phyloP scores from a whole-genome alignment of 2,329 filamentous ascomycete genomes.

The Xylaria hypoxylon region DNA sequence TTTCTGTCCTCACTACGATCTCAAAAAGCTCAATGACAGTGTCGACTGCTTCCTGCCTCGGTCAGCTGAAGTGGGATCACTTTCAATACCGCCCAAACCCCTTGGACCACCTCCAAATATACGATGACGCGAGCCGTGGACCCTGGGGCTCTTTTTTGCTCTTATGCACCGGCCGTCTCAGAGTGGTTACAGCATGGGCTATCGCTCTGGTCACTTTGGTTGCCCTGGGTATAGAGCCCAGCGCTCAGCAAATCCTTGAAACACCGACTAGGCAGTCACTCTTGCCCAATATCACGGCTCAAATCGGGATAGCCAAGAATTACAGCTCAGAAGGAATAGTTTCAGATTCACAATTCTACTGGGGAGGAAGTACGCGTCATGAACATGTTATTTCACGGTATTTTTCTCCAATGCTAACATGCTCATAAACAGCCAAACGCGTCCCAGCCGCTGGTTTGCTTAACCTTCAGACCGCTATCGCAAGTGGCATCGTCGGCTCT shows the following conservation, averaged over 20 bases:
- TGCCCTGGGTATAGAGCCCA: conserved; percentile 36
- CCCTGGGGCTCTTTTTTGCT: conserved; percentile 43
- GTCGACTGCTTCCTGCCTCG: conserved; percentile 48
- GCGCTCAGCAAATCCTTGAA: conserved; percentile 36
- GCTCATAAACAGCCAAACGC: too few species aligned
- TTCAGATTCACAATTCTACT: neutral
- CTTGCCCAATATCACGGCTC: conserved; percentile 8
- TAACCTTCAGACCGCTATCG: conserved; percentile 29
- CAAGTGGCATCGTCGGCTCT: conserved; percentile 27
- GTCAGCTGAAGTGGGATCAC: conserved; percentile 54
- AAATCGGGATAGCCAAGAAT: conserved; percentile 8
- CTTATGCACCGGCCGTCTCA: neutral
- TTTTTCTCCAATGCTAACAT: too few species aligned
- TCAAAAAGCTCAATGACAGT: conserved; percentile 49
- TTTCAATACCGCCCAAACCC: conserved; percentile 39
- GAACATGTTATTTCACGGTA: too few species aligned
- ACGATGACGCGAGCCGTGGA: conserved; percentile 49
- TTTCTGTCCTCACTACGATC: conserved; percentile 52
- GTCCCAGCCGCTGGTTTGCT: too few species aligned
- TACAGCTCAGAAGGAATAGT: conserved; percentile 26
- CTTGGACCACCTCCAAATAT: conserved; percentile 46
- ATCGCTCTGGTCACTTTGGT: conserved; percentile 31
- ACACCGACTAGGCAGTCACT: neutral
- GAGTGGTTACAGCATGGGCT: neutral
- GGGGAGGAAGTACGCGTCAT: neutral